Evolutionary conservation across 805 yeast genomes (phyloP), one percentile per base, ranked within the genome.

Genomic region (Hanseniaspora lindneri): DNA sequence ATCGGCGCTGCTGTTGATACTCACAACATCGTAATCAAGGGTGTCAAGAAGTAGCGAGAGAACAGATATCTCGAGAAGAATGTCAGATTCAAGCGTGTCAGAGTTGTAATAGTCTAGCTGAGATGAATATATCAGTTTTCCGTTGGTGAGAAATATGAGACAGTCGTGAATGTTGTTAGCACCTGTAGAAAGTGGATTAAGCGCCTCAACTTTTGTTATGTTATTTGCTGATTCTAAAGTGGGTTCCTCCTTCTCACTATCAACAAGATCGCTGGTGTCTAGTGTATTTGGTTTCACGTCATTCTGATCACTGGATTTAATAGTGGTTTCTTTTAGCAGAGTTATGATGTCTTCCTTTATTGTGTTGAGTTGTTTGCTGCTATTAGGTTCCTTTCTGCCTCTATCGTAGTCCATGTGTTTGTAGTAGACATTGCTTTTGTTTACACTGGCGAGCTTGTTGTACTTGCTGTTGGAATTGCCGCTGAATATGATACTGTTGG

Each of bases 61-160:
- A 14, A 44, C 48, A 2, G 48, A 44, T 19, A 44, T 44, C 16
- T 44, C 48, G 3, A 44, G 29, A 6, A 28, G 16, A 8, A 44
- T 27, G 11, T 35, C 41, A 16, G 35, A 24, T 36, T 44, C 48
- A 2, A 9, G 6, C 4, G 20, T 36, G 2, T 44, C 48, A 21
- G 27, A 19, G 28, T 43, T 36, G 21, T 27, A n/a, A 14, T 27
- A 20, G 20, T 44, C 48, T 19, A 44, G 3, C 3, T 16, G 23
- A 14, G 41, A 35, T 2, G 48, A 44, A 17, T 44, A 44, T 13
- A 44, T 39, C 1, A 44, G 48, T 21, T 44, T 44, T 4, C 48
- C 48, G 11, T 35, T 44, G 13, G 48, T 44, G 8, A 44, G 29
- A 25, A 44, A 44, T 10, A 44, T 28, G n/a, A 44, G 7, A 19